Percentiles rank a stretch among this genome's conserved stretches.
Evolutionary conservation across 2,329 filamentous ascomycete species (phyloP).

Genomic region (Ascochyta lentis): DNA sequence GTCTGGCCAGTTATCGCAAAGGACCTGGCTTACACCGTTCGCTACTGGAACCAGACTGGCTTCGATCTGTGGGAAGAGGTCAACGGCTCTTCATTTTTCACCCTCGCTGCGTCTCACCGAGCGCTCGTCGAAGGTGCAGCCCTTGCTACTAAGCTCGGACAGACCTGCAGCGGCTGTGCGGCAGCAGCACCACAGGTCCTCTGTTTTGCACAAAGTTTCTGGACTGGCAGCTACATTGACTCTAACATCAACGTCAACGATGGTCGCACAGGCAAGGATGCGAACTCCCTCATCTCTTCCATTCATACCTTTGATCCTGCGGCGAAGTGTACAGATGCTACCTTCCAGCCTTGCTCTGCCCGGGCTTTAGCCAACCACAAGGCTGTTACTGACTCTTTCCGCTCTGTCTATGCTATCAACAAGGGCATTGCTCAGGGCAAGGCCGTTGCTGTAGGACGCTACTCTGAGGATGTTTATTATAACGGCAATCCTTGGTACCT

Average conservation of each 20-base stretch:
- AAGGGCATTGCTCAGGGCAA: slow-evolving; percentile 64
- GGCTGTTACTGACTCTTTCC: slow-evolving; percentile 76
- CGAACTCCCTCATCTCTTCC: slow-evolving; percentile 67
- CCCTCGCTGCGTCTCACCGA: slow-evolving; percentile 71
- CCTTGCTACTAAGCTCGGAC: slow-evolving; percentile 69
- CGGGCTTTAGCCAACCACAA: slow-evolving; percentile 74
- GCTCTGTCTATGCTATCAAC: slow-evolving; percentile 73
- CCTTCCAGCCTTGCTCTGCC: slow-evolving; percentile 78
- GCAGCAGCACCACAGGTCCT: slow-evolving; percentile 72
- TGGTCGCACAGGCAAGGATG: slow-evolving; percentile 72
- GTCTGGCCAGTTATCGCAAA: slow-evolving; percentile 79
- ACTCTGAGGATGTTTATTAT: slow-evolving; percentile 70
- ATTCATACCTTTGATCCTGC: slow-evolving; percentile 70
- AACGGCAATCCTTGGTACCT: slow-evolving; percentile 84
- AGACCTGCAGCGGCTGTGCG: slow-evolving; percentile 66
- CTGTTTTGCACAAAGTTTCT: slow-evolving; percentile 78
- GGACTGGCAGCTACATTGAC: slow-evolving; percentile 69
- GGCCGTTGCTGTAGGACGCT: slow-evolving; percentile 58
- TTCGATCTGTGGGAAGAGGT: slow-evolving; percentile 90
- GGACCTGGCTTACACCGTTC: slow-evolving; percentile 75
- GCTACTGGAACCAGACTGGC: slow-evolving; percentile 67
- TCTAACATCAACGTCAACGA: slow-evolving; percentile 70
- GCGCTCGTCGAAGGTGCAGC: slow-evolving; percentile 68
- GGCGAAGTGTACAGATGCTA: slow-evolving; percentile 69
- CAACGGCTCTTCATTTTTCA: slow-evolving; percentile 79